Evolutionary conservation across 345 rosid species (phyloP).

Genomic region (Ceriops zippeliana): DNA sequence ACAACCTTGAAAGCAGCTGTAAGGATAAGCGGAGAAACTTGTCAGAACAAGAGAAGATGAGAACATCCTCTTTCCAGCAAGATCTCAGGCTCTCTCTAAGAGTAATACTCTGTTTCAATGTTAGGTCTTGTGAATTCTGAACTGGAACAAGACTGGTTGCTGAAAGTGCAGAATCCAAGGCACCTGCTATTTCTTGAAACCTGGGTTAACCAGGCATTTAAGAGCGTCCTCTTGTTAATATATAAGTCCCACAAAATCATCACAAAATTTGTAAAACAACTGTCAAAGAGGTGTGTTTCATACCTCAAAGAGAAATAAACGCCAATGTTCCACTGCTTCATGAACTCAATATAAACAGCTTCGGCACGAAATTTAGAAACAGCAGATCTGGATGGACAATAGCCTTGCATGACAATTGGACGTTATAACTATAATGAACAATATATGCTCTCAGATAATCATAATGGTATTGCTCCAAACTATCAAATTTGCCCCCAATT

Average conservation of each 20-base stretch:
- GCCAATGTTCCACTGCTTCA: slow-evolving; percentile 97
- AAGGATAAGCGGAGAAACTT: slow-evolving; percentile 94
- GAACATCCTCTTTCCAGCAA: slow-evolving; percentile 97
- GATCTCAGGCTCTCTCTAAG: slow-evolving; percentile 80
- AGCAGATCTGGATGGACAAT: slow-evolving; percentile 93
- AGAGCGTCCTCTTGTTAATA: slow-evolving; percentile 1
- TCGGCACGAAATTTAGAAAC: slow-evolving; percentile 78
- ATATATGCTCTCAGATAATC: background rate
- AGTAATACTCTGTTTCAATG: slow-evolving; percentile 67
- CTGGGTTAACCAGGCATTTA: slow-evolving; percentile 40
- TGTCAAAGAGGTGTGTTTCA: slow-evolving; percentile 13
- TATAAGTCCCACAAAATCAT: slow-evolving; percentile 3
- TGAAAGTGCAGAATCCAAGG: slow-evolving; percentile 72
- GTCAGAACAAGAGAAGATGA: slow-evolving; percentile 82
- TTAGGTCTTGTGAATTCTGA: slow-evolving; percentile 48
- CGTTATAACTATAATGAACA: slow-evolving; percentile 32
- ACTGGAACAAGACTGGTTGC: slow-evolving; percentile 59
- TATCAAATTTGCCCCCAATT: slow-evolving; percentile 1
- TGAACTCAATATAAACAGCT: slow-evolving; percentile 66
- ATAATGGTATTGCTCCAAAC: background rate
- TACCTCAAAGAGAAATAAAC: slow-evolving; percentile 96
- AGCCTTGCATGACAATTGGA: slow-evolving; percentile 73
- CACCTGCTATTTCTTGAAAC: slow-evolving; percentile 98
- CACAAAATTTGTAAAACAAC: background rate
- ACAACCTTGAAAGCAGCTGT: slow-evolving; percentile 89